Percentiles rank a stretch among this genome's conserved stretches.
These are phyloP conservation scores for Lactifluus rugatus DNA, from an alignment of 768 basidiomycete genomes.

Conservation along the genomic window DNA sequence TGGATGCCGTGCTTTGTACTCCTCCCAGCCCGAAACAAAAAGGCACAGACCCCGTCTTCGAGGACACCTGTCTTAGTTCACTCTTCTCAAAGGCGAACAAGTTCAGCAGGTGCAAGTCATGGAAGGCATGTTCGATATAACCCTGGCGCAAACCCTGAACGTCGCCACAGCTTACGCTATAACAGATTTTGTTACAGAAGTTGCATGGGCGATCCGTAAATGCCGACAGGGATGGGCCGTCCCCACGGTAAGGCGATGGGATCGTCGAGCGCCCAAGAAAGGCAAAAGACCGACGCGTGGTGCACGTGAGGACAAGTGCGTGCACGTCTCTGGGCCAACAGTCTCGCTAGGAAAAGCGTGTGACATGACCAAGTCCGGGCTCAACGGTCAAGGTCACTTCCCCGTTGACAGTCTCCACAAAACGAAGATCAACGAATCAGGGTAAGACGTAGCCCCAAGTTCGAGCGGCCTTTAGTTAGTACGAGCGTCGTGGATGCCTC, in stretches of 20 bases:
- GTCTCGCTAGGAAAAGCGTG: background rate
- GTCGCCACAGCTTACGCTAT: background rate
- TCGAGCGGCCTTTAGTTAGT: background rate
- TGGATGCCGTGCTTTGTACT: background rate
- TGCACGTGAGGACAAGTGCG: constrained; percentile 9
- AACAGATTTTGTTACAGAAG: background rate
- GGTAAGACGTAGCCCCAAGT: constrained; percentile 6
- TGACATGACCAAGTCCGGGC: constrained; percentile 9
- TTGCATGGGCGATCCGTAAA: background rate
- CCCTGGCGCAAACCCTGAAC: constrained; percentile 2
- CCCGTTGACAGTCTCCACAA: constrained; percentile 5
- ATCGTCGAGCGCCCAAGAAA: constrained; percentile 8
- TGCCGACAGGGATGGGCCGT: background rate
- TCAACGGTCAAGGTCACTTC: constrained; percentile 6
- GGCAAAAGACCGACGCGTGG: constrained; percentile 16
- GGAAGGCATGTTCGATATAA: background rate
- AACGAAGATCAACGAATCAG: constrained; percentile 11
- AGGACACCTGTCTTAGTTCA: background rate
- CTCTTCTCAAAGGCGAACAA: background rate
- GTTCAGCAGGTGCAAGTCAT: background rate
- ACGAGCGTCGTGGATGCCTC: background rate
- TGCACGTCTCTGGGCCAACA: constrained; percentile 8
- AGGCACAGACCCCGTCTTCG: background rate
- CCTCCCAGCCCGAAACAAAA: background rate
- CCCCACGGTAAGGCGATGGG: background rate